Conservation (phyloP, 1,284 basidiomycete species). For the Rhizoctonia solani region DNA sequence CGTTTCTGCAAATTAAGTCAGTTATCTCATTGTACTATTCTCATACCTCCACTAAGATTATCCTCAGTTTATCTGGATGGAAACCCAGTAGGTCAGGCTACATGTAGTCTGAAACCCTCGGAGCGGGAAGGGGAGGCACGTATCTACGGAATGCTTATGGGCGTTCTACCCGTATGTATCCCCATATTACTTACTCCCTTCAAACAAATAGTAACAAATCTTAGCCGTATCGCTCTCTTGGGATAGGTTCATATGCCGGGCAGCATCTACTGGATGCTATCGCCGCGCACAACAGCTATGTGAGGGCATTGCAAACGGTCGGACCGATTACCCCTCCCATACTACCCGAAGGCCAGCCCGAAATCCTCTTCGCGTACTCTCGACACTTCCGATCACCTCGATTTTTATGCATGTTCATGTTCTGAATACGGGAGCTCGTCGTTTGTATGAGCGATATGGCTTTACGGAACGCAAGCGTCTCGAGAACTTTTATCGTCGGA, state of each 20-base stretch:
- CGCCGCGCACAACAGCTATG: background rate
- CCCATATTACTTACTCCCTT: background rate
- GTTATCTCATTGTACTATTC: background rate
- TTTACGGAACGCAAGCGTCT: conserved; percentile 15
- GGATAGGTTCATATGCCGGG: conserved; percentile 6
- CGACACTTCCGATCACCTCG: conserved; percentile 16
- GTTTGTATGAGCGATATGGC: conserved; percentile 14
- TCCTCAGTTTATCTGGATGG: conserved; percentile 9
- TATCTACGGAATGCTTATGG: conserved; percentile 23
- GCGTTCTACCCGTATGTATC: conserved; percentile 1
- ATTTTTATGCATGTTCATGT: conserved; percentile 27
- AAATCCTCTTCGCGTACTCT: conserved; percentile 1
- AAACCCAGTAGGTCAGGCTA: conserved; percentile 10
- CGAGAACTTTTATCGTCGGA: conserved; percentile 17
- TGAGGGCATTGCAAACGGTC: background rate
- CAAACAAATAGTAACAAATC: too few species aligned
- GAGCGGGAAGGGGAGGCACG: conserved; percentile 5
- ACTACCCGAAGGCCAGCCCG: background rate
- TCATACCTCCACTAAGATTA: background rate
- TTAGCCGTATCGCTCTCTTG: conserved; percentile 7
- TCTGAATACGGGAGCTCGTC: conserved; percentile 11
- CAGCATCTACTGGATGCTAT: conserved; percentile 18
- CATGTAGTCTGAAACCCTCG: conserved; percentile 15
- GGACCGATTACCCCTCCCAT: conserved; percentile 1
- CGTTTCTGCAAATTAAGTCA: conserved; percentile 17